Evolutionary conservation across 768 basidiomycete species (phyloP), one percentile per base, ranked within the genome.

Genomic region (Crucibulum laeve): DNA sequence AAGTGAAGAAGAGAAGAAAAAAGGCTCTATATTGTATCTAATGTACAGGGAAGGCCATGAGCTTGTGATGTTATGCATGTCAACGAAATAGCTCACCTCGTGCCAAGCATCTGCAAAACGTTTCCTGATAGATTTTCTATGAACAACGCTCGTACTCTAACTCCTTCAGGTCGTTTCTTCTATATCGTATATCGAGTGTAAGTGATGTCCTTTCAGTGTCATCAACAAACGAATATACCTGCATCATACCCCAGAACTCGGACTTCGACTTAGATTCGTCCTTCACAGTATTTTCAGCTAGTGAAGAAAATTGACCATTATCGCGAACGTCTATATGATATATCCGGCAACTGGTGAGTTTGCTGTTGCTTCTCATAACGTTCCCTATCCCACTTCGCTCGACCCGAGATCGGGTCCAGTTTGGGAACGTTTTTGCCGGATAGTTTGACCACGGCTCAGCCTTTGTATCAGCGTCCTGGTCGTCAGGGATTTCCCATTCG

Each of bases 1-100:
- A 2, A 79, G 48, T n/a, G 76, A 77, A 0, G 79, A 80, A 4
- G 78, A 77, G 50, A 77, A 82, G 59, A 79, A 82, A 55, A 80
- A 81, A 0, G 80, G 80, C 51, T 82, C 79, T 34, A 82, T 71
- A 21, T 68, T 63, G 44, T 72, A 78, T 53, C 79, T 73, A n/a
- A 21, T 25, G 5, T 23, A 22, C 18, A 18, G 19, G 18, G 10
- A 26, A 21, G 6, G 14, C n/a, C 30, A 14, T 42, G 11, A 5
- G n/a, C 15, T 10, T n/a, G 13, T 17, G 15, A 8, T 24, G 19
- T 8, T 13, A 14, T 13, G 5, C 5, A 11, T 21, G 5, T 11
- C 18, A 25, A 36, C 37, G 17, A 35, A 38, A 2, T 4, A 10
- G 13, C 61, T 17, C 51, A 79, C 77, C 54, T 76, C 4, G 70